Percentiles rank a stretch among this genome's conserved stretches.
Evolutionary conservation across 306 rosid genomes (phyloP).

Genomic region (Astragalus membranaceus): DNA sequence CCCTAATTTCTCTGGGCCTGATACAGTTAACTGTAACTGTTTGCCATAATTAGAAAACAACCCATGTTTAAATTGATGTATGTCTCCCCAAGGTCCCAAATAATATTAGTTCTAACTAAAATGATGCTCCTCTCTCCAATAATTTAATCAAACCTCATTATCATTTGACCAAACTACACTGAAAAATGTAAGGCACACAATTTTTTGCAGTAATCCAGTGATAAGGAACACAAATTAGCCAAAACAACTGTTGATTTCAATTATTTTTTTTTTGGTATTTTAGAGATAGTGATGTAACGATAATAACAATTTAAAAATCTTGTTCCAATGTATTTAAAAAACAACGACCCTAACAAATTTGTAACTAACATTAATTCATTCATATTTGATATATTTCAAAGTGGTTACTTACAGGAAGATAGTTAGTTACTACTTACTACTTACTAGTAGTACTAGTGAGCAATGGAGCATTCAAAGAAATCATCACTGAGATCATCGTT

Average conservation of each 20-base stretch:
- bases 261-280: neutral
- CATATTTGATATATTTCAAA: too few relatives aligned
- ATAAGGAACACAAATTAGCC: neutral
- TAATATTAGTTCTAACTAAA: neutral
- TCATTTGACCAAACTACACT: slow-evolving; percentile 21
- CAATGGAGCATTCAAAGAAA: slow-evolving; percentile 41
- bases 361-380: neutral
- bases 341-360: neutral
- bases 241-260: neutral
- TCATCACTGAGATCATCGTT: slow-evolving; percentile 37
- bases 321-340: neutral
- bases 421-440: neutral
- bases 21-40: neutral
- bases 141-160: slow-evolving; percentile 6
- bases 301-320: neutral
- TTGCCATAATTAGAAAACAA: slow-evolving; percentile 22
- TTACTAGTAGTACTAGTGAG: too few relatives aligned
- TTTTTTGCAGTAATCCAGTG: neutral
- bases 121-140: neutral
- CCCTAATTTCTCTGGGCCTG: neutral
- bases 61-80: slow-evolving; percentile 3
- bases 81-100: slow-evolving; percentile 16
- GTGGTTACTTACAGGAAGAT: too few relatives aligned
- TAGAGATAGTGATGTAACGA: neutral
- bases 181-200: slow-evolving; percentile 16